Evolutionary conservation across 2,329 filamentous ascomycete genomes (phyloP), one percentile per base, ranked within the genome.

Genomic region (Macrophomina pseudophaseolina): DNA sequence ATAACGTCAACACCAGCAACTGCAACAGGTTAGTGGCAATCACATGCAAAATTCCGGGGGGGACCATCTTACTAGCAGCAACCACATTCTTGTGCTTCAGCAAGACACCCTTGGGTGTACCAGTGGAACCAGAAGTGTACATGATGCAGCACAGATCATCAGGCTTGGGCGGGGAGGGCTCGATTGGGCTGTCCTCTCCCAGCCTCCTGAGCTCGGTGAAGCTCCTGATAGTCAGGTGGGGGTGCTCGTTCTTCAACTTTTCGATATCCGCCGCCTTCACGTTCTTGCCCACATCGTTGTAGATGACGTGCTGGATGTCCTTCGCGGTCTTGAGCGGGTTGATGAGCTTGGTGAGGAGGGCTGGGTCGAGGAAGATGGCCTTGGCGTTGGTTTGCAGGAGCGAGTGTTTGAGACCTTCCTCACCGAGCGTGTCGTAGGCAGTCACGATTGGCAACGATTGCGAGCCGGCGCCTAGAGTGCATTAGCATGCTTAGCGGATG

Each of bases 401-500:
- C 3, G 93, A 96, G 82, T 97, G 93, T 81, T 90, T 88, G 69
- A 97, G 86, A 54, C 93, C 94, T 69, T 90, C 88, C 73, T 92
- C 87, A 64, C 94, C 94, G 52, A 97, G 89, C 35, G 93, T 97
- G 79, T 97, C 94, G 80, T 97, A 97, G 60, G 94, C 93, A 53
- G 94, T 98, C 60, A 97, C 94, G 71, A 97, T 94, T 67, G 92
- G 88, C 77, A 97, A 88, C 52, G 92, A 94, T 80, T 98, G 94
- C 16, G 93, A 94, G 23, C 89, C 80, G 66, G 87, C 90, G 83
- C 83, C 83, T 84, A 58, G 9, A 44, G 1, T 28, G 5, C 4
- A n/a, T 66, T 9, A 66, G 35, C 40, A 59, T 68, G 46, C 16
- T 1, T 42, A 33, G 14, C 42, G 28, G 64, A 23, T 38, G 48